These are phyloP conservation scores for Coriolopsis trogii DNA, from an alignment of 1,284 basidiomycete genomes.

Conservation along the genomic window DNA sequence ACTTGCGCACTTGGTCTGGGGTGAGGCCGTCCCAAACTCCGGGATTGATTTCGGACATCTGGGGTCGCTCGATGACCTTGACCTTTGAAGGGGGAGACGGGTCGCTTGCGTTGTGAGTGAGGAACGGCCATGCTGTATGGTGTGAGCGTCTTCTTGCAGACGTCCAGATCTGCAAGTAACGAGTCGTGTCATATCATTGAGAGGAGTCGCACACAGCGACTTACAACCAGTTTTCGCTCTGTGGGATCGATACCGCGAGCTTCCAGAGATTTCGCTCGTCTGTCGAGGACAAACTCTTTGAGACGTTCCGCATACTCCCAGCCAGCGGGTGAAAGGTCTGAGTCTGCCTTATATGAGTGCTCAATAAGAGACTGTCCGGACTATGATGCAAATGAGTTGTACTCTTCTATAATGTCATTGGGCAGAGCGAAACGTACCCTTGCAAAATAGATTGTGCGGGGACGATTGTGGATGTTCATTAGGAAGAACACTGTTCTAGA, in stretches of 20 bases:
- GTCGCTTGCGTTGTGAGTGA: constrained; percentile 42
- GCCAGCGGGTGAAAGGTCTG: constrained; percentile 92
- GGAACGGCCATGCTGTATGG: constrained; percentile 96
- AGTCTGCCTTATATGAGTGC: constrained; percentile 98
- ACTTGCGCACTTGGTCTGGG: constrained; percentile 86
- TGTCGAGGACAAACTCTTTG: constrained; percentile 83
- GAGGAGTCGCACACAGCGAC: constrained; percentile 30
- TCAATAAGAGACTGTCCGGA: constrained; percentile 96
- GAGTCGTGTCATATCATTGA: background rate
- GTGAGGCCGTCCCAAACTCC: constrained; percentile 96
- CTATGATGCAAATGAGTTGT: constrained; percentile 38
- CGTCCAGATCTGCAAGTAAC: constrained; percentile 83
- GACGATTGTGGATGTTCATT: constrained; percentile 97
- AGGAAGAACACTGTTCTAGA: constrained; percentile 95
- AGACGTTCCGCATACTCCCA: constrained; percentile 93
- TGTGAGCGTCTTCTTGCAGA: constrained; percentile 91
- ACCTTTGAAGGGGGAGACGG: constrained; percentile 44
- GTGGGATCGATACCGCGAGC: constrained; percentile 65
- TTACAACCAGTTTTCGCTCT: constrained; percentile 75
- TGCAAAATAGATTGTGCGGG: constrained; percentile 92
- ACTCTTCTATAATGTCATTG: background rate
- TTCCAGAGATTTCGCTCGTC: constrained; percentile 70
- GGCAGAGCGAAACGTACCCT: constrained; percentile 62
- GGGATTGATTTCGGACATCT: constrained; percentile 98
- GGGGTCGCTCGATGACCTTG: constrained; percentile 92